Base-by-base conservation (phyloP, 2,329 filamentous ascomycete species). In the Lachnellula hyalina region DNA sequence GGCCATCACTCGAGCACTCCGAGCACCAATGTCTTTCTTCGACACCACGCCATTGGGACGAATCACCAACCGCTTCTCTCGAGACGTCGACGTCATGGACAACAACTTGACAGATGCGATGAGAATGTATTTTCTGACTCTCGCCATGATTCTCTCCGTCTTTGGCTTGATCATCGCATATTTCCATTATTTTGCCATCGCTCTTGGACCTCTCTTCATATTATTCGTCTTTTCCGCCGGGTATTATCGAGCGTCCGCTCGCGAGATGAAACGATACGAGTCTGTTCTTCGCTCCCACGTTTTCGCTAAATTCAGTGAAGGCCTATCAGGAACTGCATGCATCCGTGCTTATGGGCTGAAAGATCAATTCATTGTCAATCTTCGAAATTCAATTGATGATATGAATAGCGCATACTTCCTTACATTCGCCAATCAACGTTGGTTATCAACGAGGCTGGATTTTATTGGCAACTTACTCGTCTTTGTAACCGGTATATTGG, bases 61-160 rank as follows among this genome's bases (percentile, higher is more conserved):
- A 38, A 96, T 97, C 70, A 96, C 91, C 21, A 97, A 97, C 70
- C 89, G 94, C 15, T 97, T 97, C 73, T 95, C 90, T 34, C 87
- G 93, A 63, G 94, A 99, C 67, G 89, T 97, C 41, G 90, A 96
- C 67, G 90, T 94, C 54, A 95, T 97, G 90, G 94, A 97, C 73
- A 96, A 96, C 70, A 90, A 85, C 55, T 74, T 96, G 44, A 87
- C 87, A 0, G 93, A 96, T 65, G 87, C 90, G 3, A 90, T 96
- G 73, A 84, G 93, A 61, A 96, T 96, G 85, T 96, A 93, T 75
- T 86, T 92, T 65, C 75, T 96, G 64, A 96, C 90, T 1, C 73
- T 96, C 63, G 86, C 83, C 40, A 90, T 87, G 80, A 91, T 96
- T 61, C 75, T 86, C 2, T 85, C 88, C 4, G 89, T 96, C 36